These are phyloP conservation scores for Corylus avellana DNA, from an alignment of 306 rosid species.

Conservation along the genomic window DNA sequence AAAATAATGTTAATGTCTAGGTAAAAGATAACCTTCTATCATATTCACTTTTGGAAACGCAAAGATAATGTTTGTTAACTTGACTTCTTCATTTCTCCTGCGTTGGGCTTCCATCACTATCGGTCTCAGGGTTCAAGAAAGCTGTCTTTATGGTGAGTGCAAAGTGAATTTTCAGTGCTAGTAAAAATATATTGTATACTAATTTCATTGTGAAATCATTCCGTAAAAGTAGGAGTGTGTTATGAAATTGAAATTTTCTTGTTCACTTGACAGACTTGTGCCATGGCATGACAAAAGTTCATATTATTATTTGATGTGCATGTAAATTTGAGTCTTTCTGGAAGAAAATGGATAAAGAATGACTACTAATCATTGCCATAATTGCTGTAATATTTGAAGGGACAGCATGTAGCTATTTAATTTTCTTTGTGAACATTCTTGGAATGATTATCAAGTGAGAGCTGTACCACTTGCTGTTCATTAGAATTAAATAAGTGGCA, in stretches of 20 bases:
- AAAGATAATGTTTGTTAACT: neutral
- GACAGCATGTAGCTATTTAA: neutral
- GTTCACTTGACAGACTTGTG: neutral
- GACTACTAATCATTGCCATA: neutral
- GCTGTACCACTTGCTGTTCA: neutral
- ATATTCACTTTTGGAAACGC: neutral
- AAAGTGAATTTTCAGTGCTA: neutral
- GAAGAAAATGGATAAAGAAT: neutral
- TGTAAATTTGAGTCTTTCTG: neutral
- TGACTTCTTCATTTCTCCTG: neutral
- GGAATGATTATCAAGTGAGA: neutral
- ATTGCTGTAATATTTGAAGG: neutral
- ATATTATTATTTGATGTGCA: neutral
- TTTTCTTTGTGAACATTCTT: neutral
- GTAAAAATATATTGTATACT: neutral
- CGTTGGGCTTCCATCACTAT: neutral
- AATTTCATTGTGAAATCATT: neutral
- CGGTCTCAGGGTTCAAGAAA: neutral
- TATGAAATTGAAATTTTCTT: neutral
- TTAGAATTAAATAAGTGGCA: neutral
- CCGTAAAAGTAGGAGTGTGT: neutral
- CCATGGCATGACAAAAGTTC: neutral
- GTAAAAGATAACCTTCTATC: neutral
- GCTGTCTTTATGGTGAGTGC: neutral
- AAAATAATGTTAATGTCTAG: neutral